Conservation (phyloP, 2,329 filamentous ascomycete species). For the Pseudogymnoascus destructans region DNA sequence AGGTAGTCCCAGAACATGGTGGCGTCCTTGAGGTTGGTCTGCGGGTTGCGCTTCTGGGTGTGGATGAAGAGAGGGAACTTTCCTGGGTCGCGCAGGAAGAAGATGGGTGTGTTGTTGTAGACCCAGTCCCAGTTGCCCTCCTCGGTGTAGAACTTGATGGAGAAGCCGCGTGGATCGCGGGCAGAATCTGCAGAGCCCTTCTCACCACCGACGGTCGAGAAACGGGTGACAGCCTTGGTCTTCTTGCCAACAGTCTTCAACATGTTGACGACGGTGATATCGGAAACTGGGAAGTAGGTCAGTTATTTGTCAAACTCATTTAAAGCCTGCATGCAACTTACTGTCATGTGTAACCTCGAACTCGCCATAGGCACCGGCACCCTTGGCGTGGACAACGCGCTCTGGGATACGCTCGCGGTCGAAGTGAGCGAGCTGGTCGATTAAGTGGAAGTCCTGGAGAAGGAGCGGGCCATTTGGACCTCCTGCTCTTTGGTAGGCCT, state of each 20-base stretch:
- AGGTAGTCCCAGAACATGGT: slow-evolving; percentile 32
- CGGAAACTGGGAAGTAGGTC: slow-evolving; percentile 32
- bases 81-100: slow-evolving; percentile 61
- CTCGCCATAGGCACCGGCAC: slow-evolving; percentile 28
- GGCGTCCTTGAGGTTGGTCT: slow-evolving; percentile 56
- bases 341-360: slow-evolving; percentile 8
- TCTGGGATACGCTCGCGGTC: slow-evolving; percentile 39
- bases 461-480: slow-evolving; percentile 41
- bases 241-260: slow-evolving; percentile 53
- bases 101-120: slow-evolving; percentile 64
- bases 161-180: slow-evolving; percentile 54
- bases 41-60: slow-evolving; percentile 63
- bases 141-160: slow-evolving; percentile 58
- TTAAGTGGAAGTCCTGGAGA: slow-evolving; percentile 52
- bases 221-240: slow-evolving; percentile 52
- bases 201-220: slow-evolving; percentile 60
- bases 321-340: slow-evolving; percentile 32
- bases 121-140: slow-evolving; percentile 64
- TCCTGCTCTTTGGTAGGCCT: slow-evolving; percentile 40
- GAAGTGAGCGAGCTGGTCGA: slow-evolving; percentile 46
- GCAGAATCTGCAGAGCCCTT: slow-evolving; percentile 55
- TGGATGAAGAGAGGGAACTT: slow-evolving; percentile 68
- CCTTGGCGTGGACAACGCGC: slow-evolving; percentile 50
- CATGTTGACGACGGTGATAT: slow-evolving; percentile 32
- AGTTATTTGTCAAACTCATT: slow-evolving; percentile 44